These are phyloP conservation scores for Neurospora hispaniola DNA, from an alignment of 495 filamentous ascomycete species.

Conservation along the genomic window DNA sequence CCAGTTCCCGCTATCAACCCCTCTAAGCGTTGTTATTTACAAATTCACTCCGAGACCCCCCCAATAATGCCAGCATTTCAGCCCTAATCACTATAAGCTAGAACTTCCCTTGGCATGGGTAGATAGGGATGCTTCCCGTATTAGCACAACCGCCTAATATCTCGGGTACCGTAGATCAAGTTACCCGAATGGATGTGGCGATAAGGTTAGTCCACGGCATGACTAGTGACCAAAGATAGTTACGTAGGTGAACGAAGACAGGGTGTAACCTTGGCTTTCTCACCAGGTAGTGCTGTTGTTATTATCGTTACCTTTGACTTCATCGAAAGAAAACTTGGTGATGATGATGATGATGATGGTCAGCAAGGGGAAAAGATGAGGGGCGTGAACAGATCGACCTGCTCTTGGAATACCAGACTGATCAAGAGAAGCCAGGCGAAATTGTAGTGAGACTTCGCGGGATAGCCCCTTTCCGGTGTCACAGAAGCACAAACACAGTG, in stretches of 20 bases:
- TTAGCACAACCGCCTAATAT: neutral
- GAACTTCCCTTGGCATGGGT: neutral
- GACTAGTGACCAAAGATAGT: neutral
- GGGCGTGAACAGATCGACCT: neutral
- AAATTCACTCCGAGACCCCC: neutral
- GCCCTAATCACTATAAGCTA: neutral
- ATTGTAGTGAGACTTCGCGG: neutral
- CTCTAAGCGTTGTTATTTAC: neutral
- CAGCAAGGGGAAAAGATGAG: neutral
- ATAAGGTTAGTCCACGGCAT: neutral
- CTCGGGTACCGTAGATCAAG: neutral
- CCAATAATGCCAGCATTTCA: neutral
- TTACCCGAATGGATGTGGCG: neutral
- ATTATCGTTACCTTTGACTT: neutral
- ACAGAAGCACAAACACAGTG: neutral
- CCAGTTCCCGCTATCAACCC: neutral
- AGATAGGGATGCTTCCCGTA: neutral
- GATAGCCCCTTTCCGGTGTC: neutral
- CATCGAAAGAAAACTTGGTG: neutral
- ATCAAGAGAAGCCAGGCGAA: neutral
- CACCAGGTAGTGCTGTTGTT: neutral
- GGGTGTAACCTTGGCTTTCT: neutral
- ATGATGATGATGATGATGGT: neutral
- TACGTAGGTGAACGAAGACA: neutral
- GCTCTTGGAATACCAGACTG: neutral